Conservation (phyloP, 495 filamentous ascomycete species). For the Aspergillus indologenus region DNA sequence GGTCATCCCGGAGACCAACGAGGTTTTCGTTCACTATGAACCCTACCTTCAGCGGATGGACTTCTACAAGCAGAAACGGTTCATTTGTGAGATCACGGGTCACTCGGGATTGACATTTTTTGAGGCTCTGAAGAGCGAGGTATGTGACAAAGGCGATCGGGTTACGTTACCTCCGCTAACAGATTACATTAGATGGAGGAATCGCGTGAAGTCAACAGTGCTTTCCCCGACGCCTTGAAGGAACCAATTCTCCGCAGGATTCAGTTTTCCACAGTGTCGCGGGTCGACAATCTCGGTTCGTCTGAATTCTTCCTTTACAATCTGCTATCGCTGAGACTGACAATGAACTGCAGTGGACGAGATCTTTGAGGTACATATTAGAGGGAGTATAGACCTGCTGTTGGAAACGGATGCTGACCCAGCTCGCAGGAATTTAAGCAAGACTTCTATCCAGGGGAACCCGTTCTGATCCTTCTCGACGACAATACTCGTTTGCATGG, state of each 20-base stretch:
- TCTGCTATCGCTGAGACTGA: conserved; percentile 20
- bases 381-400: not conserved
- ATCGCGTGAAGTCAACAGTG: conserved; percentile 82
- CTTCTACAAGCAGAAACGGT: conserved; percentile 89
- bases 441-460: conserved; percentile 92
- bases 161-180: conserved; percentile 2
- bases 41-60: conserved; percentile 83
- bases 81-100: conserved; percentile 93
- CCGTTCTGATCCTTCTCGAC: conserved; percentile 67
- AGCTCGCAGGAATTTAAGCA: conserved; percentile 77
- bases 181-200: conserved; percentile 61
- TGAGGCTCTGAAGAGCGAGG: conserved; percentile 89
- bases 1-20: conserved; percentile 83
- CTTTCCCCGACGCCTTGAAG: conserved; percentile 87
- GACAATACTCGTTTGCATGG: conserved; percentile 72
- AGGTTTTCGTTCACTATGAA: conserved; percentile 88
- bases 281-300: conserved; percentile 85
- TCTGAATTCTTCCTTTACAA: conserved; percentile 1
- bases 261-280: conserved; percentile 85
- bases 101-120: conserved; percentile 93
- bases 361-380: conserved; percentile 60
- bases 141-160: conserved; percentile 42
- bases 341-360: conserved; percentile 53
- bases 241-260: conserved; percentile 85
- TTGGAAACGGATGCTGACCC: conserved; percentile 23